Evolutionary conservation across 768 basidiomycete species (phyloP).

Genomic region (Tulasnella sp.): DNA sequence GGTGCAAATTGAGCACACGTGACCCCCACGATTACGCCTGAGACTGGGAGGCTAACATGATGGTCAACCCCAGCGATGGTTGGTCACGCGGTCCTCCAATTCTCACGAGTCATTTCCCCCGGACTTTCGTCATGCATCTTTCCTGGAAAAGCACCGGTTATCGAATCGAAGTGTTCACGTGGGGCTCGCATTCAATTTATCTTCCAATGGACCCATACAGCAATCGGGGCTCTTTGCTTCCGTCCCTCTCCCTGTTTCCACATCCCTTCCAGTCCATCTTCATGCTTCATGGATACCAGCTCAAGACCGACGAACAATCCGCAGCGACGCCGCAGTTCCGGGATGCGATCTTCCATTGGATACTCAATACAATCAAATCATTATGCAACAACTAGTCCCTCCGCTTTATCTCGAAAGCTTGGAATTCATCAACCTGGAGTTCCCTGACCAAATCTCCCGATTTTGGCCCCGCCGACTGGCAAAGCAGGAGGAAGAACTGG

Average conservation of each 20-base stretch:
- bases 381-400: background rate
- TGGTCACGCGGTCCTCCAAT: background rate
- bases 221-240: slow-evolving; percentile 43
- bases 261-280: slow-evolving; percentile 40
- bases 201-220: slow-evolving; percentile 27
- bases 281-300: slow-evolving; percentile 43
- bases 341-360: background rate
- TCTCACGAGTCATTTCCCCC: background rate
- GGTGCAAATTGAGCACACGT: too few relatives aligned
- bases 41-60: too few relatives aligned
- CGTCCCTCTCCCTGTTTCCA: slow-evolving; percentile 38
- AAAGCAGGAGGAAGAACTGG: background rate
- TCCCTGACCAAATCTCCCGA: background rate
- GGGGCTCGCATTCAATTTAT: background rate
- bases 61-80: background rate
- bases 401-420: background rate
- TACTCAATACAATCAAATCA: background rate
- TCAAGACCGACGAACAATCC: slow-evolving; percentile 36
- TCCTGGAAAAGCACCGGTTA: background rate
- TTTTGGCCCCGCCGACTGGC: background rate
- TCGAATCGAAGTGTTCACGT: background rate
- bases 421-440: background rate
- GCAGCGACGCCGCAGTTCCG: background rate
- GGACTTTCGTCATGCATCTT: background rate
- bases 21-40: too few relatives aligned